Conservation (phyloP, 2,329 filamentous ascomycete species). For the Venturiaceae sp. region DNA sequence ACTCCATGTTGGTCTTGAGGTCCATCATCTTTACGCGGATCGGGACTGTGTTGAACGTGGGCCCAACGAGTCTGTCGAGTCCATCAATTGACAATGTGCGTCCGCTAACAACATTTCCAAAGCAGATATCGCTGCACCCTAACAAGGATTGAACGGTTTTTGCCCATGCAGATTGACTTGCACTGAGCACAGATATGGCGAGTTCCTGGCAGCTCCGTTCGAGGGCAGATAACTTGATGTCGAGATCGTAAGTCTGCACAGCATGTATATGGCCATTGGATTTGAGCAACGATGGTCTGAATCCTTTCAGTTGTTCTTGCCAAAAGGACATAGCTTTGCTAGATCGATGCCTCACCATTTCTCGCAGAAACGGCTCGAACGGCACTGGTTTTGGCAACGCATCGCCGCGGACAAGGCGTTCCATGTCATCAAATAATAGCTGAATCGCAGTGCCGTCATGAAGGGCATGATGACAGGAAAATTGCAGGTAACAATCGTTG, state of each 20-base stretch:
- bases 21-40: constrained; percentile 48
- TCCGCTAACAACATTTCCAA: constrained; percentile 78
- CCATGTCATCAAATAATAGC: constrained; percentile 60
- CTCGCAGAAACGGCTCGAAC: constrained; percentile 55
- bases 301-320: constrained; percentile 41
- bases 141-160: constrained; percentile 50
- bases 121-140: constrained; percentile 59
- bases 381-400: constrained; percentile 39
- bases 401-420: constrained; percentile 42
- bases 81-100: constrained; percentile 56
- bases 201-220: constrained; percentile 14
- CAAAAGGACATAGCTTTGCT: constrained; percentile 55
- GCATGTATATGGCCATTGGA: background rate
- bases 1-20: constrained; percentile 40
- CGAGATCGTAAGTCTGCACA: constrained; percentile 9
- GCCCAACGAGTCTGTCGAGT: constrained; percentile 67
- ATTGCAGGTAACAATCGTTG: constrained; percentile 25
- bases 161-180: constrained; percentile 67
- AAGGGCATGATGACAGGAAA: constrained; percentile 68
- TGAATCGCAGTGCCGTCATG: constrained; percentile 77
- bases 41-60: constrained; percentile 87
- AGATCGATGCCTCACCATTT: constrained; percentile 43
- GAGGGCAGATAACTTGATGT: constrained; percentile 12
- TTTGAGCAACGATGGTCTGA: constrained; percentile 10
- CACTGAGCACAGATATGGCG: constrained; percentile 44